Conservation (phyloP, 192 early-diverging fungal species). For the Coemansia sp. region DNA sequence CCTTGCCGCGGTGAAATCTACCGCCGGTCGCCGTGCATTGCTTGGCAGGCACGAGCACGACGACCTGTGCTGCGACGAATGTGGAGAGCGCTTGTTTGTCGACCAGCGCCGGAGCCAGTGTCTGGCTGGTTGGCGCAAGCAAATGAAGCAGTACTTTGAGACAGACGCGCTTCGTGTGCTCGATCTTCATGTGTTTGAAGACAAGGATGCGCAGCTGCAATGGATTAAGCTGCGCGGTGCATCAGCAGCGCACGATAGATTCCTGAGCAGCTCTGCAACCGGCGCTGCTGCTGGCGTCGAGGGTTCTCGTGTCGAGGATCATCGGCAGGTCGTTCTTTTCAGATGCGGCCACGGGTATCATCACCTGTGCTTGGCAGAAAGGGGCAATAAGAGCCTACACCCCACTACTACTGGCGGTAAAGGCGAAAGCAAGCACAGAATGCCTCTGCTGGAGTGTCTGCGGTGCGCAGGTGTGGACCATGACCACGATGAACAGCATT, state of each 20-base stretch:
- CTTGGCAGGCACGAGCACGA: conserved; percentile 4
- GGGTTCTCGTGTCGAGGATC: conserved; percentile 10
- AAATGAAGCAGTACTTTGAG: conserved; percentile 43
- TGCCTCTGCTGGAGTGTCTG: conserved; percentile 21
- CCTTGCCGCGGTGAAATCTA: not conserved
- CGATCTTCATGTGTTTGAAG: conserved; percentile 55
- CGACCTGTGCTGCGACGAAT: conserved; percentile 26
- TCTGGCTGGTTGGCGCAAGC: conserved; percentile 34
- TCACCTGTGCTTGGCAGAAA: conserved; percentile 20
- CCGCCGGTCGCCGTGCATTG: not conserved
- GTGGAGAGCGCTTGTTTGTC: conserved; percentile 31
- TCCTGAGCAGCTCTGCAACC: conserved; percentile 12
- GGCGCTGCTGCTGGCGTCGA: not conserved
- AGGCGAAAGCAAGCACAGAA: not conserved
- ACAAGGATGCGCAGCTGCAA: conserved; percentile 45
- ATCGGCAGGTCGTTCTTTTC: conserved; percentile 34
- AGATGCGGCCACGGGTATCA: conserved; percentile 51
- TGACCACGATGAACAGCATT: conserved; percentile 1
- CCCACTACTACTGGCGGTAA: not conserved
- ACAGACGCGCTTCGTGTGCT: conserved; percentile 37
- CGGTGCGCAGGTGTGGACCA: conserved; percentile 17
- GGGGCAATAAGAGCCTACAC: not conserved
- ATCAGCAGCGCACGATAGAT: conserved; percentile 22
- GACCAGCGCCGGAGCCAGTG: conserved; percentile 37
- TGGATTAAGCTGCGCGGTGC: conserved; percentile 55